Percentiles rank a stretch among this genome's conserved stretches.
phyloP scores from a whole-genome alignment of 208 protist species.

The Crithidia fasciculata region DNA sequence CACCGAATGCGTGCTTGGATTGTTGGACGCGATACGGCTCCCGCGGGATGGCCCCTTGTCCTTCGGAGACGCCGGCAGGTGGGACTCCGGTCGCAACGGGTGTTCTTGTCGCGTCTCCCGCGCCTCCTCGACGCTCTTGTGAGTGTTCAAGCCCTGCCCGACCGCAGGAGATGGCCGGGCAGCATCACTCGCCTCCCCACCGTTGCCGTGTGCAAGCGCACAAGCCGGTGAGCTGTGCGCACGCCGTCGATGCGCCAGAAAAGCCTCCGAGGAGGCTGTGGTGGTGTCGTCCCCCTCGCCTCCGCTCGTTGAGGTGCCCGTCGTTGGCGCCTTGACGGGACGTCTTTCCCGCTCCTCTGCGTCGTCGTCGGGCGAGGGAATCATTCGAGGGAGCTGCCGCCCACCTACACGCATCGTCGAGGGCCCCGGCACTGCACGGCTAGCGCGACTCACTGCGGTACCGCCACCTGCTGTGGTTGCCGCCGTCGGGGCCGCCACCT shows the following conservation, averaged over 20 bases:
- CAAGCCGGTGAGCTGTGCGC: conserved; percentile 6
- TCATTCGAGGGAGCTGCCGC: conserved; percentile 12
- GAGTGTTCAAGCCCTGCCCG: neutral
- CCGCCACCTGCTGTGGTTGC: neutral
- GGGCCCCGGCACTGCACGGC: neutral
- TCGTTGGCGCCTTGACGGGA: neutral
- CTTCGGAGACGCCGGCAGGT: neutral
- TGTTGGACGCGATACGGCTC: neutral
- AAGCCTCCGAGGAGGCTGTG: neutral
- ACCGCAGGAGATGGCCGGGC: neutral
- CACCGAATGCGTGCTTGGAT: neutral
- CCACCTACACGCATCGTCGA: conserved; percentile 6
- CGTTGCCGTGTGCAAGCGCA: neutral
- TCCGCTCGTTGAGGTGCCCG: neutral
- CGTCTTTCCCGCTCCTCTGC: neutral
- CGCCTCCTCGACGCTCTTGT: neutral
- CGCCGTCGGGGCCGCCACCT: neutral
- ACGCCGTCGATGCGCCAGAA: conserved; percentile 6
- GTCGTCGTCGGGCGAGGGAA: conserved; percentile 3
- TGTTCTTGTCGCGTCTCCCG: neutral
- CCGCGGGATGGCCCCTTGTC: neutral
- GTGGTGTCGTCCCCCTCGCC: neutral
- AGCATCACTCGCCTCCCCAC: neutral
- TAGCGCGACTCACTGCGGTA: neutral
- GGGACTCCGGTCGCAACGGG: conserved; percentile 1